These are phyloP conservation scores for Tetrapisispora iriomotensis DNA, from an alignment of 805 yeast genomes.

Conservation along the genomic window DNA sequence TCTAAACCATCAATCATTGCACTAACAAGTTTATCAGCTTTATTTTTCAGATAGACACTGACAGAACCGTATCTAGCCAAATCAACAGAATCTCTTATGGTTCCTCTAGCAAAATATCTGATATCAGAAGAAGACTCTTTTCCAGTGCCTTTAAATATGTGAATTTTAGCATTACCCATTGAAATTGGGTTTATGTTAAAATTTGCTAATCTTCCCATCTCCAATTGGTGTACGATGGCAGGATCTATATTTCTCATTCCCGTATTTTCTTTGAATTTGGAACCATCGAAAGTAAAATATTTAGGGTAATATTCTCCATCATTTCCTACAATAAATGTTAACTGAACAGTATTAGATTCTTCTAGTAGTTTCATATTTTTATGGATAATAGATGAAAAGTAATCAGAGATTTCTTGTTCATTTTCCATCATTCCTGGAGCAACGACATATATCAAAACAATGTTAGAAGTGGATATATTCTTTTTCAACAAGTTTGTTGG, in stretches of 20 bases:
- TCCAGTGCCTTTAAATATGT: constrained; percentile 93
- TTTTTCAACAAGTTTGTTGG: background rate
- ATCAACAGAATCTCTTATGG: constrained; percentile 80
- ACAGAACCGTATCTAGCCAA: constrained; percentile 87
- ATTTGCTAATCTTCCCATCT: constrained; percentile 85
- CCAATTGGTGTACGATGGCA: constrained; percentile 94
- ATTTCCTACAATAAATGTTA: constrained; percentile 82
- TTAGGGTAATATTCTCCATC: constrained; percentile 82
- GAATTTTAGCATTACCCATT: constrained; percentile 94
- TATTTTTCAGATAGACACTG: constrained; percentile 88
- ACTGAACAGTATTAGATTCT: constrained; percentile 73
- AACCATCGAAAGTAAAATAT: constrained; percentile 91
- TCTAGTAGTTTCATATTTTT: constrained; percentile 62
- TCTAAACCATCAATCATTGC: constrained; percentile 93
- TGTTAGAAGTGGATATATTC: background rate
- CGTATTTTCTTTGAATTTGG: constrained; percentile 73
- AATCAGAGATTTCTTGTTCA: constrained; percentile 57
- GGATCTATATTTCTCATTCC: constrained; percentile 97
- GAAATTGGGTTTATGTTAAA: constrained; percentile 90
- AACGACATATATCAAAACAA: background rate
- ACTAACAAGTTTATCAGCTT: constrained; percentile 91
- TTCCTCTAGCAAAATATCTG: constrained; percentile 94
- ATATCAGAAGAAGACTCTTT: constrained; percentile 88
- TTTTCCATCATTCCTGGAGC: constrained; percentile 55
- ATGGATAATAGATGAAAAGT: constrained; percentile 53